phyloP scores from a whole-genome alignment of 345 rosid species.

The Balakata baccata region DNA sequence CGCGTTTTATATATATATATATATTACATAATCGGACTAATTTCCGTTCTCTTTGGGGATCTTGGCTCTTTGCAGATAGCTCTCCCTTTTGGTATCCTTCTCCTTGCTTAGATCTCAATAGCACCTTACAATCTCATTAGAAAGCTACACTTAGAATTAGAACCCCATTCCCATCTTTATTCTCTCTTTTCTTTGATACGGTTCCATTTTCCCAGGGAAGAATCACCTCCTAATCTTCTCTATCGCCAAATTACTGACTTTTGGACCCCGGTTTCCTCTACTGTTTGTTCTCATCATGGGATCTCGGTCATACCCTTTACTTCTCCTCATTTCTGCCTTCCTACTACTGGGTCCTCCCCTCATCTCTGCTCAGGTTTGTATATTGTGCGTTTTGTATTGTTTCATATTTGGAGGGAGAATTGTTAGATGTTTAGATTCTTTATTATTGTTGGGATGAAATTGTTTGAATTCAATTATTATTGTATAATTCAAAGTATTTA shows the following conservation, averaged over 20 bases:
- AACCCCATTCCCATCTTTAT: not conserved
- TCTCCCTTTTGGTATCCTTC: not conserved
- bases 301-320: slow-evolving; percentile 8
- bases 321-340: slow-evolving; percentile 8
- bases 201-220: slow-evolving; percentile 4
- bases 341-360: slow-evolving; percentile 2
- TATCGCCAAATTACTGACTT: not conserved
- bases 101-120: slow-evolving; percentile 6
- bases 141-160: slow-evolving; percentile 6
- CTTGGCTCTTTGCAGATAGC: slow-evolving; percentile 8
- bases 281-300: slow-evolving; percentile 16
- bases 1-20: not conserved
- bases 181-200: not conserved
- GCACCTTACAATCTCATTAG: not conserved
- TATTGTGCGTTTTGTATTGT: not conserved
- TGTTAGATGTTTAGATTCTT: not conserved
- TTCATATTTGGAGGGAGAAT: not conserved
- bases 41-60: not conserved
- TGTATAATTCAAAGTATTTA: not conserved
- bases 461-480: not conserved
- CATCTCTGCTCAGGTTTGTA: slow-evolving; percentile 16
- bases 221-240: not conserved
- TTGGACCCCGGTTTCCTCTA: not conserved
- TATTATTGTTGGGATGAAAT: not conserved
- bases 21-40: not conserved